Base-by-base conservation (phyloP, 2,329 filamentous ascomycete genomes). In the Talaromyces atroroseus region DNA sequence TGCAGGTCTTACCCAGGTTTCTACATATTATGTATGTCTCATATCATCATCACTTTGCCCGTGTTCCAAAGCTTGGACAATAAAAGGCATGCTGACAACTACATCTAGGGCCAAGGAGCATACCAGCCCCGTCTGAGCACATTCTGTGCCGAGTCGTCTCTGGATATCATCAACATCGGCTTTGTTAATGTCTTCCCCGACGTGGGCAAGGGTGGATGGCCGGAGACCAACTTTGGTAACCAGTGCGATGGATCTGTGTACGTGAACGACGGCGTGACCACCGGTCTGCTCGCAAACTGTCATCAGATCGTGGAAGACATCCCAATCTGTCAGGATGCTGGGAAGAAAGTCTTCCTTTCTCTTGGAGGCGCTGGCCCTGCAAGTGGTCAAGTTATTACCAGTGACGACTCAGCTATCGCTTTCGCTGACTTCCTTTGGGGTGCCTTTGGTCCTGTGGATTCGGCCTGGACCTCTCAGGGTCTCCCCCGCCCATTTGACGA, bases 141-240 rank as follows among this genome's bases (percentile, higher is more conserved):
- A 50, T 79, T 80, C 61, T 84, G 82, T 67, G 63, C 74, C 38
- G 77, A 82, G 53, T 68, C 74, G 0, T 74, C 71, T 32, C 66
- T 81, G 57, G 81, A 84, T 60, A 78, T 84, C 49, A 79, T 84
- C 65, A 79, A 78, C 58, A 67, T 84, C 58, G 80, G 71, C 3
- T 84, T 84, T 61, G 71, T 84, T 56, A 80, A 80, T 60, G 61
- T 70, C 40, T 83, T 83, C 62, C 81, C 82, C 0, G 71, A 77
- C 52, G 71, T 75, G 47, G 64, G 65, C 29, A 59, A 65, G 18
- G 74, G 71, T 40, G 76, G 74, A 36, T 81, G 74, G 60, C 81
- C 81, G 5, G 75, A 73, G 11, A 77, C 74, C 12, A 82, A 84
- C 69, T 83, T 83, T 63, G 81, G 78, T 59, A 82, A 80, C 62